Base-by-base conservation (phyloP, 1,284 basidiomycete species). In the Lentinus polychrous region DNA sequence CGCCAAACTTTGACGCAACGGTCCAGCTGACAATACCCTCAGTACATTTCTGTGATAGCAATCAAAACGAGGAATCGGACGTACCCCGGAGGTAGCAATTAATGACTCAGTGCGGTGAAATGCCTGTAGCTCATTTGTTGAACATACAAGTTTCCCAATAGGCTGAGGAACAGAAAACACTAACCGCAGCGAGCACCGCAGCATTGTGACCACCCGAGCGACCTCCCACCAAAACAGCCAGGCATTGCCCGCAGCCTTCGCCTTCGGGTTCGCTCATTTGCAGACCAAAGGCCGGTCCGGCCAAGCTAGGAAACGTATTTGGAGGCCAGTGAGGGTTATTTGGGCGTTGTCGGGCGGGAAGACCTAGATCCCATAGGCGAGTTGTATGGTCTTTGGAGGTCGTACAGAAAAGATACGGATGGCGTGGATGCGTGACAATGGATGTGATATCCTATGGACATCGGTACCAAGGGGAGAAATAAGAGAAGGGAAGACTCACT, bases 51-150 rank as follows among this genome's bases (percentile, higher is more conserved):
- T 14, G 44, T 46, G 20, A 15, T 20, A 33, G 43, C n/a, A 42
- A 24, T 23, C 42, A 10, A 45, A 44, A 14, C 43, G 39, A 41
- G 31, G 33, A 27, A 15, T 45, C 7, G 34, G 38, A 64, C 76
- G 52, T 61, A 87, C 86, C 7, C 86, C 86, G 57, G 83, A 82
- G 8, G 86, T 89, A 12, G 85, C 85, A 49, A 89, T 71, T 14
- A 88, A 53, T 14, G 83, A 81, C 46, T 74, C 64, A 4, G 64
- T 62, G 0, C 75, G 72, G 61, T 89, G 83, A 60, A 86, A 88
- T 18, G 79, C 76, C 85, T 86, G 50, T 41, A 11, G 27, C 43
- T 6, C 3, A 18, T 14, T 2, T 34, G 32, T n/a, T 23, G 18
- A 22, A 33, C 33, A 1, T 8, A 23, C 18, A 37, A 38, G 7